Evolutionary conservation across 208 protist genomes (phyloP), one percentile per base, ranked within the genome.

Genomic region (Crithidia fasciculata): DNA sequence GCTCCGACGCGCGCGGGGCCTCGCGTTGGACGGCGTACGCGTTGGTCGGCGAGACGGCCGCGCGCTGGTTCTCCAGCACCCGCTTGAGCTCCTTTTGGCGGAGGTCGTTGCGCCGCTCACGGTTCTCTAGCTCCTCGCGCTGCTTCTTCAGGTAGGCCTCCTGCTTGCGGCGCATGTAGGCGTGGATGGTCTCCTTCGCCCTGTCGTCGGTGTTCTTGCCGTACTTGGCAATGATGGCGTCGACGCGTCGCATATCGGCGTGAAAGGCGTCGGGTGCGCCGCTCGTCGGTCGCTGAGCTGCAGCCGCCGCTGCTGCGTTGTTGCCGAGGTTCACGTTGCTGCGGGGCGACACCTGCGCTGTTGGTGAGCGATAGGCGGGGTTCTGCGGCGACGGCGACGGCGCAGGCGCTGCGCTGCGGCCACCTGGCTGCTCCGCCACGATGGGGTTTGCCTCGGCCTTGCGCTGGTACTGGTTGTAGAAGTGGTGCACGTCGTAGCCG

Each of bases 121-220:
- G 79, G 15, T 62, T 68, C 57, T 92, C 89, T 40, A 85, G 58
- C 56, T 93, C 78, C 47, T 84, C 64, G 50, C 83, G 88, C 57
- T 92, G 82, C n/a, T 78, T 79, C 65, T 80, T 81, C 40, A 89
- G 61, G 74, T 96, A 93, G 52, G 89, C 91, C 76, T 96, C 91
- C 54, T 94, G 91, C 73, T 96, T 96, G 59, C 88, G 87, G 16
- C 84, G 83, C 91, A 94, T 96, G 72, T 93, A 96, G 4, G 87
- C 91, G 67, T 93, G 91, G 61, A 96, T 96, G 18, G 89, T 93
- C 58, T 96, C 89, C 62, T 89, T 85, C 13, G 89, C 87, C 68
- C 82, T 83, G 56, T 82, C 81, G 58, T 94, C 87, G 12, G 86
- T 77, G 78, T 90, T 82, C 53, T 84, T 75, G 10, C 83, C 89